Evolutionary conservation across 1,284 basidiomycete species (phyloP), one percentile per base, ranked within the genome.

Genomic region (Malassezia obtusa): DNA sequence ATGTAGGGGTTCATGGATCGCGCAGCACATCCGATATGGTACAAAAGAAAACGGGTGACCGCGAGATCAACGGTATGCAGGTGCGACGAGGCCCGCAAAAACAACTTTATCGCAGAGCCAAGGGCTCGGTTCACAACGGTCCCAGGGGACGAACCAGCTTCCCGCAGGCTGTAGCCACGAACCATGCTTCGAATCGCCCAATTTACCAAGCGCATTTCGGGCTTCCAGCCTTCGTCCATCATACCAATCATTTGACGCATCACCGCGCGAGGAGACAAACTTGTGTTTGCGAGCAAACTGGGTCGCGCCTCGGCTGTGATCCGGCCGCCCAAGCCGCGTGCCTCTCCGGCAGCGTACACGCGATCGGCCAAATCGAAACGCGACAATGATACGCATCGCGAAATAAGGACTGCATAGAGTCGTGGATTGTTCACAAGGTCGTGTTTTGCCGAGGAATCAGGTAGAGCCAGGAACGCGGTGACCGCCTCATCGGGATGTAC

Each of bases 191-290:
- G 47, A 4, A 56, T 47, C 19, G 40, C 35, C 53, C 53, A 56
- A 12, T 40, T 30, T 15, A 56, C 8, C 8, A 50, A 19, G 14
- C 35, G n/a, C 0, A n/a, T 6, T 10, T 40, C 30, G 9, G 53
- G 53, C 21, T 14, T 22, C 48, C 49, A 56, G 28, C 44, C 44
- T n/a, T 56, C 53, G 10, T 49, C 48, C 24, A 56, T 24, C 32
- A 50, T 15, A 9, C 11, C 30, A 2, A 33, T 15, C 12, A 30
- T 24, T 2, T 35, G 44, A 25, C 21, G 31, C 14, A 56, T 36
- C 4, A 17, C 37, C 1, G 12, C 36, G 17, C 12, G 4, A 3
- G 49, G 44, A 5, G 24, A 14, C 3, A 12, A 25, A 12, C 38
- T 7, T 17, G 43, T 35, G 19, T 17, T 22, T n/a, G 48, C 22